Evolutionary conservation across 148 eudicot genomes (phyloP).

Genomic region (Cornus suecica): DNA sequence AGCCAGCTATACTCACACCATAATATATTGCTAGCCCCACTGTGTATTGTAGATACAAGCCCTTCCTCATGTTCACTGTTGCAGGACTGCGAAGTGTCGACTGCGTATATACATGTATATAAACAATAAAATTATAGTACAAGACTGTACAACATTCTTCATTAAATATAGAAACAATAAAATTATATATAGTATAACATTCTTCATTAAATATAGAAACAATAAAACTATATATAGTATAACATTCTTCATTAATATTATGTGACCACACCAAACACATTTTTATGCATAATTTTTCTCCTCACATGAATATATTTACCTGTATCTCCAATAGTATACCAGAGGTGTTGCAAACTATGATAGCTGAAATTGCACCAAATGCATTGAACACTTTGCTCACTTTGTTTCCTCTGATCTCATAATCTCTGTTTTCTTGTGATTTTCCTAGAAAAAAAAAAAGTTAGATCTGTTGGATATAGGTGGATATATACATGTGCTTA

Average conservation of each 20-base stretch:
- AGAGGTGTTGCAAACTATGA: slow-evolving; percentile 52
- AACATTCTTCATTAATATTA: no score
- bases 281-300: no score
- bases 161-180: no score
- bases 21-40: slow-evolving; percentile 45
- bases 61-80: slow-evolving; percentile 53
- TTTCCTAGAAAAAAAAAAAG: slow-evolving; percentile 29
- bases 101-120: no score
- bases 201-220: no score
- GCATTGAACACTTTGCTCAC: slow-evolving; percentile 37
- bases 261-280: no score
- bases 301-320: no score
- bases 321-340: slow-evolving; percentile 66
- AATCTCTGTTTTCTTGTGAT: slow-evolving; percentile 34
- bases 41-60: slow-evolving; percentile 44
- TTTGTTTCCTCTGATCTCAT: slow-evolving; percentile 42
- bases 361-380: slow-evolving; percentile 57
- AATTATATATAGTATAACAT: no score
- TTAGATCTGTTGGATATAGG: background rate
- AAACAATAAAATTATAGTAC: no score
- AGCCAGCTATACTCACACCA: slow-evolving; percentile 54
- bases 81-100: slow-evolving; percentile 57
- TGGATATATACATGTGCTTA: background rate
- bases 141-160: no score
- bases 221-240: no score